phyloP scores from a whole-genome alignment of 2,329 filamentous ascomycete genomes.

The Fusarium tanahbumbuense region DNA sequence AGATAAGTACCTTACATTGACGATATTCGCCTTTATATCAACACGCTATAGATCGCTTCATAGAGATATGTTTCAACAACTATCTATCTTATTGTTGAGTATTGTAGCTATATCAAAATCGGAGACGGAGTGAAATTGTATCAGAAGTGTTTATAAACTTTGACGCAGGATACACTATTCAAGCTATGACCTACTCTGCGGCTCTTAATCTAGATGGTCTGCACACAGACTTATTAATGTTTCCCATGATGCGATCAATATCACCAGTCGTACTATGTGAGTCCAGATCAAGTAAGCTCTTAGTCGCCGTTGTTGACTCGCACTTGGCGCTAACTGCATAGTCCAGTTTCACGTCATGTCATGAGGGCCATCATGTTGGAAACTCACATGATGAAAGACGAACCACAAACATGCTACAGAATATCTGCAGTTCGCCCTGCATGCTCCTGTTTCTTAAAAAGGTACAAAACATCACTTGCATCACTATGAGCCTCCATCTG shows the following conservation, averaged over 20 bases:
- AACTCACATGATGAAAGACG: not conserved
- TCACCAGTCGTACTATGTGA: not conserved
- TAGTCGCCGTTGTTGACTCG: not conserved
- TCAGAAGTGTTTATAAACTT: not conserved
- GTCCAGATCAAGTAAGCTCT: not conserved
- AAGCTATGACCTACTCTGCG: not conserved
- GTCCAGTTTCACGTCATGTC: slow-evolving; percentile 5
- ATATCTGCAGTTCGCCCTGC: not conserved
- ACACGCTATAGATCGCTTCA: not conserved
- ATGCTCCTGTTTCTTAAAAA: not conserved
- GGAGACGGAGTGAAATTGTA: not conserved
- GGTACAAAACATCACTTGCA: not conserved
- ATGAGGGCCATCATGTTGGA: not conserved
- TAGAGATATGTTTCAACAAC: not conserved
- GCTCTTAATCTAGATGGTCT: not conserved
- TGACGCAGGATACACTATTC: not conserved
- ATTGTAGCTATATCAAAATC: not conserved
- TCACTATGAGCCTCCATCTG: not conserved
- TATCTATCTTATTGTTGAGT: not conserved
- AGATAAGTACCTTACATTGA: not conserved
- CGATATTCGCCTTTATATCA: not conserved
- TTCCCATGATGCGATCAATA: not conserved
- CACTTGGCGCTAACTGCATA: slow-evolving; percentile 8
- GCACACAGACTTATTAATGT: not conserved
- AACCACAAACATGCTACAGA: not conserved